These are phyloP conservation scores for Xylaria sp. DNA, from an alignment of 2,329 filamentous ascomycete genomes.

Conservation along the genomic window DNA sequence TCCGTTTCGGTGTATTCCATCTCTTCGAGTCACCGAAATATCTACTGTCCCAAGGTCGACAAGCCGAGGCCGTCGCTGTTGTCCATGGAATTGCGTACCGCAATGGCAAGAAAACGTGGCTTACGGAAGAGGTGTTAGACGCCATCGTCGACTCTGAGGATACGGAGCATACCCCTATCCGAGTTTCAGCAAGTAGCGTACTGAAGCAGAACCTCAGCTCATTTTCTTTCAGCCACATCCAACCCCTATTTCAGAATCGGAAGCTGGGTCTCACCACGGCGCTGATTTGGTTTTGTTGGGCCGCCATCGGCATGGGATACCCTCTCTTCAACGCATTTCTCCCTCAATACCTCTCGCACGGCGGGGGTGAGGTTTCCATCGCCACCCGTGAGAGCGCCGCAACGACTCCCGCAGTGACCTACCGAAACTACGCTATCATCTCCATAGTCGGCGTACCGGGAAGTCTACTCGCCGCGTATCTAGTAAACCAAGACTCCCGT, in stretches of 20 bases:
- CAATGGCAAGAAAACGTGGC: conserved; percentile 77
- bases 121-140: conserved; percentile 76
- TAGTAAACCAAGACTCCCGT: conserved; percentile 73
- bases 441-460: conserved; percentile 81
- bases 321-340: conserved; percentile 91
- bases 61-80: conserved; percentile 81
- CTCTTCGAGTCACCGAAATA: conserved; percentile 90
- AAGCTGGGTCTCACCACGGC: conserved; percentile 63
- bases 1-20: conserved; percentile 83
- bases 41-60: conserved; percentile 78
- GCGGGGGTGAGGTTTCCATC: conserved; percentile 55
- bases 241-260: conserved; percentile 70
- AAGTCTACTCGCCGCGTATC: conserved; percentile 77
- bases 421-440: conserved; percentile 86
- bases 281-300: conserved; percentile 83
- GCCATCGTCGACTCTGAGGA: conserved; percentile 61
- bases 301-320: conserved; percentile 85
- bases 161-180: conserved; percentile 35
- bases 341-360: conserved; percentile 82
- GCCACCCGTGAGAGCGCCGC: conserved; percentile 42
- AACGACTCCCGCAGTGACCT: conserved; percentile 60
- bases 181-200: conserved; percentile 54
- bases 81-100: conserved; percentile 81
- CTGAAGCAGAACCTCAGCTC: conserved; percentile 69
- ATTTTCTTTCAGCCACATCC: conserved; percentile 75